Evolutionary conservation across 2,329 filamentous ascomycete genomes (phyloP).

Genomic region (Sarocladium kiliense): DNA sequence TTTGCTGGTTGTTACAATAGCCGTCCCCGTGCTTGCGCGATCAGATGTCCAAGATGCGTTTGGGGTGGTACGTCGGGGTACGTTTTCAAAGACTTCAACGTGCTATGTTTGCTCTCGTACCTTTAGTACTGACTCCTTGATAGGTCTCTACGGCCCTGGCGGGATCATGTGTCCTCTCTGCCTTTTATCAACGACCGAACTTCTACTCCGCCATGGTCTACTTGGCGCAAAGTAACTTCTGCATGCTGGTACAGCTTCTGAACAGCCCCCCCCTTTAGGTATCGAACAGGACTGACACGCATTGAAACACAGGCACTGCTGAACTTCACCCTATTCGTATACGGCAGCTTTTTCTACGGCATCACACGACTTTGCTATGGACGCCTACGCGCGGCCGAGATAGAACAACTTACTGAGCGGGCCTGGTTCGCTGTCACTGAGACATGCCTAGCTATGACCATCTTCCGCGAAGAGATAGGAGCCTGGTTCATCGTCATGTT

Average conservation of each 20-base stretch:
- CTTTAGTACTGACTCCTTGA: neutral
- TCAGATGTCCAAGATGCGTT: slow-evolving; percentile 35
- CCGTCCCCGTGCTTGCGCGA: neutral
- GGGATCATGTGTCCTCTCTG: slow-evolving; percentile 76
- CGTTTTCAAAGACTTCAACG: slow-evolving; percentile 16
- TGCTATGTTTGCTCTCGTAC: neutral
- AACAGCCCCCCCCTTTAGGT: neutral
- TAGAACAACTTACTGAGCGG: slow-evolving; percentile 95
- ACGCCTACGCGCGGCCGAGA: slow-evolving; percentile 83
- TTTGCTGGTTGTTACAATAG: neutral
- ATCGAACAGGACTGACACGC: neutral
- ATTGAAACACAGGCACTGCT: slow-evolving; percentile 64
- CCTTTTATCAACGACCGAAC: slow-evolving; percentile 91
- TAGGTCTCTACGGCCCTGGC: slow-evolving; percentile 81
- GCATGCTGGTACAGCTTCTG: slow-evolving; percentile 67
- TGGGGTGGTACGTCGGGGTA: slow-evolving; percentile 49
- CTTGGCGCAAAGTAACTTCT: slow-evolving; percentile 92
- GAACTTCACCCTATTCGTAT: slow-evolving; percentile 80
- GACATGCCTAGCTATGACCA: slow-evolving; percentile 96
- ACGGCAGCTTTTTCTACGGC: slow-evolving; percentile 75
- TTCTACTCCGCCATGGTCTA: slow-evolving; percentile 99
- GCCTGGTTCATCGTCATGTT: slow-evolving; percentile 97
- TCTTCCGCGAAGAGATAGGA: slow-evolving; percentile 91
- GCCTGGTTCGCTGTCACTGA: slow-evolving; percentile 98
- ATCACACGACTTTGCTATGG: slow-evolving; percentile 90